Conservation (phyloP, 345 rosid species). For the Capsella bursapastoris region DNA sequence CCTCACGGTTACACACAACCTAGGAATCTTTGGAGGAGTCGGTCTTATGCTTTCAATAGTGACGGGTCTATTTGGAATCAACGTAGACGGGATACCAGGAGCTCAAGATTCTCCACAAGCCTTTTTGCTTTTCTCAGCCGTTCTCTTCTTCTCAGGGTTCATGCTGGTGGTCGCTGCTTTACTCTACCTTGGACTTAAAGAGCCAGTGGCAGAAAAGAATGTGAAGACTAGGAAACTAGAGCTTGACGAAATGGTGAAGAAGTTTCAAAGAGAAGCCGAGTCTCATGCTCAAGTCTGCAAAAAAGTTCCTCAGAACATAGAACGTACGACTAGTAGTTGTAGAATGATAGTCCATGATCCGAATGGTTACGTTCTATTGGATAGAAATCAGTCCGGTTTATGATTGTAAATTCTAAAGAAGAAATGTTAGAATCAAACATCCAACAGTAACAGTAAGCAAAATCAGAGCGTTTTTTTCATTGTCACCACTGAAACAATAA, state of each 20-base stretch:
- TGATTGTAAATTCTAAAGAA: slow-evolving; percentile 14
- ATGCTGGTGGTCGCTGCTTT: slow-evolving; percentile 51
- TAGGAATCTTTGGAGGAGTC: slow-evolving; percentile 72
- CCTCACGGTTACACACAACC: slow-evolving; percentile 65
- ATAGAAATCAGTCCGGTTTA: slow-evolving; percentile 37
- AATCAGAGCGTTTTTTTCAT: no score
- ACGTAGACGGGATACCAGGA: slow-evolving; percentile 76
- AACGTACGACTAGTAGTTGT: slow-evolving; percentile 43
- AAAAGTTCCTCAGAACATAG: slow-evolving; percentile 47
- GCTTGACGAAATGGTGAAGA: slow-evolving; percentile 62
- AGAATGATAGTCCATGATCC: slow-evolving; percentile 47
- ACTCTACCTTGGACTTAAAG: slow-evolving; percentile 63
- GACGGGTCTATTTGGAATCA: slow-evolving; percentile 68
- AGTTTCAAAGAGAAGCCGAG: slow-evolving; percentile 68
- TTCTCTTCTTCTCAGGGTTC: slow-evolving; percentile 52
- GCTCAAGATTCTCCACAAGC: slow-evolving; percentile 50
- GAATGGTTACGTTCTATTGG: slow-evolving; percentile 53
- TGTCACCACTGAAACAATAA: no score
- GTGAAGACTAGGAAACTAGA: slow-evolving; percentile 58
- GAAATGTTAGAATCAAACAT: no score
- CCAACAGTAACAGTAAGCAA: no score
- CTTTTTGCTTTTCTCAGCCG: slow-evolving; percentile 51
- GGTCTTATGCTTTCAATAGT: slow-evolving; percentile 64
- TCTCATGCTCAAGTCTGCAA: slow-evolving; percentile 61
- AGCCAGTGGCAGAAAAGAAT: slow-evolving; percentile 53